Percentiles rank a stretch among this genome's conserved stretches.
Conservation (phyloP, 805 yeast species). For the Wickerhamiella cacticola region DNA sequence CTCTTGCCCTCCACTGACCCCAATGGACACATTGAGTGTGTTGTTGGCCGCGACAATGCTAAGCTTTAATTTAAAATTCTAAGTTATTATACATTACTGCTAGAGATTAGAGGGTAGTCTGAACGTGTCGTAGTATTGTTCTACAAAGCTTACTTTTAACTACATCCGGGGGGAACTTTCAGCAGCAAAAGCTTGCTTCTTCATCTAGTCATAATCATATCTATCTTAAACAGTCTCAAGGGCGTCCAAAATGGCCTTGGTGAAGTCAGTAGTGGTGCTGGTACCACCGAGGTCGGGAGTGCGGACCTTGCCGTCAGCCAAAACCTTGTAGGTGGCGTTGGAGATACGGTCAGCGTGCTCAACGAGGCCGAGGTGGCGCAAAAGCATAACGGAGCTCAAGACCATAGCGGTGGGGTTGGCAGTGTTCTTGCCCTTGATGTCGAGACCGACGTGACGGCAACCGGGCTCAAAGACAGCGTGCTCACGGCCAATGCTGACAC, state of each 20-base stretch:
- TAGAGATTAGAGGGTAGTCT: no score
- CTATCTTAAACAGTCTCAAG: conserved; percentile 32
- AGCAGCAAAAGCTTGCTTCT: not conserved
- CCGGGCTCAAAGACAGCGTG: conserved; percentile 98
- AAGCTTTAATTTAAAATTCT: conserved; percentile 33
- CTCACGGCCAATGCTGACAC: conserved; percentile 96
- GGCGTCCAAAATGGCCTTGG: conserved; percentile 74
- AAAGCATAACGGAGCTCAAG: conserved; percentile 77
- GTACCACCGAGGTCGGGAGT: conserved; percentile 90
- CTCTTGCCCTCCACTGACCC: conserved; percentile 86
- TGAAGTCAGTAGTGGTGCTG: conserved; percentile 84
- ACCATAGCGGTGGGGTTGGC: conserved; percentile 99
- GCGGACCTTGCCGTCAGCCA: conserved; percentile 74
- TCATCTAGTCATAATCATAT: conserved; percentile 1
- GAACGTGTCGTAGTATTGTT: no score
- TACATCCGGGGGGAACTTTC: not conserved
- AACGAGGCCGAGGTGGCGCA: conserved; percentile 89
- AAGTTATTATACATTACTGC: no score
- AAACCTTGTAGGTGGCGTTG: conserved; percentile 76
- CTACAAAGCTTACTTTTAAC: not conserved
- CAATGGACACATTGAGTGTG: conserved; percentile 79
- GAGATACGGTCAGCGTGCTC: conserved; percentile 76
- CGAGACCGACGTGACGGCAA: conserved; percentile 98
- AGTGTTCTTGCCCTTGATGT: conserved; percentile 83
- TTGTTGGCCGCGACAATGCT: conserved; percentile 48